phyloP scores from a whole-genome alignment of 768 basidiomycete genomes.

The Russula sp. region DNA sequence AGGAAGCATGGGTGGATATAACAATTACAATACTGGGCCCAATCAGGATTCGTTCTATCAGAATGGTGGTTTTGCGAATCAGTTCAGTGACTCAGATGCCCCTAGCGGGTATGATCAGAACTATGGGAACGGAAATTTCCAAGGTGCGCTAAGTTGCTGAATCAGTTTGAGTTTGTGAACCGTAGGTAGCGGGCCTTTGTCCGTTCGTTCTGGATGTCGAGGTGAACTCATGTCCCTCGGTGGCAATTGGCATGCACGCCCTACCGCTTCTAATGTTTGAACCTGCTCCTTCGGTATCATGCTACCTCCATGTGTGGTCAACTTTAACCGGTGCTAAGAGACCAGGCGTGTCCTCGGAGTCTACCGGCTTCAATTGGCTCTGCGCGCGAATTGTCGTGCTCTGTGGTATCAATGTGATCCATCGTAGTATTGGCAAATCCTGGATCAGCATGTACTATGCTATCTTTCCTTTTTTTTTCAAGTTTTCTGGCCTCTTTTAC shows the following conservation, averaged over 20 bases:
- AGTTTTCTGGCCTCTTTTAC: slow-evolving; percentile 16
- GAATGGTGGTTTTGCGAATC: slow-evolving; percentile 51
- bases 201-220: slow-evolving; percentile 15
- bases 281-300: background rate
- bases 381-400: slow-evolving; percentile 2
- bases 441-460: slow-evolving; percentile 5
- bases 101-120: slow-evolving; percentile 49
- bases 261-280: slow-evolving; percentile 10
- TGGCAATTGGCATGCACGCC: slow-evolving; percentile 6
- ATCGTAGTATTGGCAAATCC: background rate
- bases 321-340: slow-evolving; percentile 13
- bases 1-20: slow-evolving; percentile 59
- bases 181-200: slow-evolving; percentile 13
- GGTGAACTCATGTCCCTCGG: slow-evolving; percentile 8
- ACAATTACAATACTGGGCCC: slow-evolving; percentile 47
- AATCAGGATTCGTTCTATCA: slow-evolving; percentile 63
- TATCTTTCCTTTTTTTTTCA: background rate
- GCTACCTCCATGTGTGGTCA: slow-evolving; percentile 8
- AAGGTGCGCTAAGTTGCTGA: slow-evolving; percentile 73
- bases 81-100: slow-evolving; percentile 42
- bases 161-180: slow-evolving; percentile 18
- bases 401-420: slow-evolving; percentile 6
- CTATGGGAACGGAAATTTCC: slow-evolving; percentile 46
- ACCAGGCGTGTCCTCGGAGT: background rate
- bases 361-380: slow-evolving; percentile 3